Evolutionary conservation across 257 asterid species (phyloP).

Genomic region (Solanum neorickii): DNA sequence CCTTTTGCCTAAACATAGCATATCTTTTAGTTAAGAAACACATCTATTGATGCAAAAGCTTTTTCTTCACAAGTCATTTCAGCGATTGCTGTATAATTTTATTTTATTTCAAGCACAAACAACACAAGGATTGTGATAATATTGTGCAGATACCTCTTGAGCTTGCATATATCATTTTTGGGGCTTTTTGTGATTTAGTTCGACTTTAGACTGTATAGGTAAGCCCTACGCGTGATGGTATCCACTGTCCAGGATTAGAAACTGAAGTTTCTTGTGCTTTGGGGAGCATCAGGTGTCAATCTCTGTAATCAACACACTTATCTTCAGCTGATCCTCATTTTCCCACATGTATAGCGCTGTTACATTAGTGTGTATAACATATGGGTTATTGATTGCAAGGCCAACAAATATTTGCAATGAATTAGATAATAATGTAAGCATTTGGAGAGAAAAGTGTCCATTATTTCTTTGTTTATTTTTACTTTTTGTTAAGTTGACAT

Average conservation of each 20-base stretch:
- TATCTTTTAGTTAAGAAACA: background rate
- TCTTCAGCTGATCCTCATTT: background rate
- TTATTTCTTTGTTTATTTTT: background rate
- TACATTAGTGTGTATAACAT: background rate
- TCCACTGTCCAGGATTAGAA: background rate
- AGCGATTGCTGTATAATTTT: background rate
- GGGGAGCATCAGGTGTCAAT: background rate
- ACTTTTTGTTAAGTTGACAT: background rate
- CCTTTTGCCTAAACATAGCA: background rate
- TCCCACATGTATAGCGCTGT: background rate
- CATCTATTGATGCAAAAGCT: background rate
- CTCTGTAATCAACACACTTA: background rate
- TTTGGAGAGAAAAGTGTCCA: background rate
- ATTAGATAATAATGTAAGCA: background rate
- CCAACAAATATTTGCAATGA: background rate
- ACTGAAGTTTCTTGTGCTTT: background rate
- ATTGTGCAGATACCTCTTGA: background rate
- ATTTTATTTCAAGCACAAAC: background rate
- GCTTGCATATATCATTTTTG: background rate
- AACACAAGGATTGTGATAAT: background rate
- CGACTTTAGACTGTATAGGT: background rate
- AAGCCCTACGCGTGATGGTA: background rate
- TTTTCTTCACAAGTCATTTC: background rate
- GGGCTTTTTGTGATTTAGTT: background rate
- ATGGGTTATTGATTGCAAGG: background rate